Evolutionary conservation across 352 stramenopile genomes (phyloP), one percentile per base, ranked within the genome.

Genomic region (Globisporangium nunn): DNA sequence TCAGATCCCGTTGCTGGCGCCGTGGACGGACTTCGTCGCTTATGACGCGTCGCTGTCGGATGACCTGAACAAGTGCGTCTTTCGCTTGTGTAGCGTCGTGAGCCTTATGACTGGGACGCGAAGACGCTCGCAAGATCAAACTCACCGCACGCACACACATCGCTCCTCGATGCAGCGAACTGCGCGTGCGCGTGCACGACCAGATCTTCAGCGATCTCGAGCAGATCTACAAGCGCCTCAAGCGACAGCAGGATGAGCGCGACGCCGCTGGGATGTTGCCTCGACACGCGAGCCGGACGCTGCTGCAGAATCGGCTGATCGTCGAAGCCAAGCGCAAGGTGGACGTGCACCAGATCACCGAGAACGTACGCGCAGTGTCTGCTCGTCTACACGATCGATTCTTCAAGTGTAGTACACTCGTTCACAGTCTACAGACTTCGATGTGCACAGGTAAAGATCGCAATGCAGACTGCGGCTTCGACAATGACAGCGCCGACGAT

Each of bases 301-400:
- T 87, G 8, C 63, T 88, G 0, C 75, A 88, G 17, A 83, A 61
- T 37, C 74, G 67, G 1, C 55, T 91, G 7, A 61, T 85, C 6
- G 77, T 91, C 46, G 75, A 88, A 57, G 81, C 78, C 29, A 87
- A 86, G 35, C 77, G 77, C 28, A 70, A 70, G 6, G 70, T 91
- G 44, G 40, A 85, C 37, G 52, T 80, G 23, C 54, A 61, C 15
- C 56, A 64, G 23, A 68, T 88, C 55, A 54, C 63, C 4, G 62
- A 70, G n/a, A 71, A 86, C 23, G 78, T 89, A 55, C 39, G 58
- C 50, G 2, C 30, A 1, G 23, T 23, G 23, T 23, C 23, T 23
- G 23, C 23, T 23, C 23, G 23, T 23, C 23, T 23, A 23, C 23
- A 23, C 23, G 0, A 23, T 23, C 23, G 23, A 23, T 23, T 23